Percentiles rank a stretch among this genome's conserved stretches.
Conservation (phyloP, 2,329 filamentous ascomycete species). For the Fusarium proliferatum region DNA sequence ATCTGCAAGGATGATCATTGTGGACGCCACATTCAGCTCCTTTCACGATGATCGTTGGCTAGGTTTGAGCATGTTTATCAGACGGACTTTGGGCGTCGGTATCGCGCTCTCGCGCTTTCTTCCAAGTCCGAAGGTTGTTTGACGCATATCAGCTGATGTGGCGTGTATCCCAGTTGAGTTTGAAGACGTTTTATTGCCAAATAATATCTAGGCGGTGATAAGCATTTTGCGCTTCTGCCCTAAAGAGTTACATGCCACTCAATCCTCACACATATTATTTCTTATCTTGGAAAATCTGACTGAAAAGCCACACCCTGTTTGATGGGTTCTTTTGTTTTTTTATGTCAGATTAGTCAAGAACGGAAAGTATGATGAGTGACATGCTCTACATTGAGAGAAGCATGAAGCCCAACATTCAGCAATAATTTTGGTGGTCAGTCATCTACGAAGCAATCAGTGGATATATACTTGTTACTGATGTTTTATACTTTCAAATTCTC, state of each 20-base stretch:
- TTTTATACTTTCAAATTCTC: neutral
- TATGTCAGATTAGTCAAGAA: neutral
- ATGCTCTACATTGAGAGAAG: neutral
- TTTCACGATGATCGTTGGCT: neutral
- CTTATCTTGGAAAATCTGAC: neutral
- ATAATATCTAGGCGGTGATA: neutral
- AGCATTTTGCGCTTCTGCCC: neutral
- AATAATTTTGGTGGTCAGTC: neutral
- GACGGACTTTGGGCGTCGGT: neutral
- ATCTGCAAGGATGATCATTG: neutral
- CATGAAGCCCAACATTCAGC: neutral
- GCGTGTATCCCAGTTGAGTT: neutral
- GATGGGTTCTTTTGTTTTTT: neutral
- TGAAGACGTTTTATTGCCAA: neutral
- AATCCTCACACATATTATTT: neutral
- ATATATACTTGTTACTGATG: neutral
- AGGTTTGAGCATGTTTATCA: neutral
- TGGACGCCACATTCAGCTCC: neutral
- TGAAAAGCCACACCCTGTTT: neutral
- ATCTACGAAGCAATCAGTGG: neutral
- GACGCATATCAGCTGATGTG: conserved; percentile 22
- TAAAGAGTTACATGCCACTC: neutral
- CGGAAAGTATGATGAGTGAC: neutral
- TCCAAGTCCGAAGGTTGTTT: conserved; percentile 6
- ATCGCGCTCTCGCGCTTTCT: conserved; percentile 24